Evolutionary conservation across 2,329 filamentous ascomycete genomes (phyloP).

Genomic region (Ilyonectria sp.): DNA sequence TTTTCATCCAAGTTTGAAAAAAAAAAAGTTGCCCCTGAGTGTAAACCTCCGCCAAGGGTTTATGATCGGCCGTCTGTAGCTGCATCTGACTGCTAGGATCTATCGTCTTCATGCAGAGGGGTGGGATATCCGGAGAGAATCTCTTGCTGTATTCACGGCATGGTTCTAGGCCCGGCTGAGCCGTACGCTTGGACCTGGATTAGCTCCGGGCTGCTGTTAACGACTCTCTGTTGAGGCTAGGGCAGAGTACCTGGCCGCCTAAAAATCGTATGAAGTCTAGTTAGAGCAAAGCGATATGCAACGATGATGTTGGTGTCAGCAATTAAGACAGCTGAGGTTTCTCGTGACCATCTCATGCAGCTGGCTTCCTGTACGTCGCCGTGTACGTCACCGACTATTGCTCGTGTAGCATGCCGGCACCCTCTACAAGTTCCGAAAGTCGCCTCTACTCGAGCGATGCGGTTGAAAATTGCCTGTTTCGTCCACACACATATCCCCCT

Average conservation of each 20-base stretch:
- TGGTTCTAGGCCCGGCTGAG: too few relatives aligned
- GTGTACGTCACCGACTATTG: conserved; percentile 1
- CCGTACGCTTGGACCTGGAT: too few relatives aligned
- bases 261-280: not conserved
- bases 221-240: not conserved
- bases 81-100: too few relatives aligned
- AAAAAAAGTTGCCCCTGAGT: too few relatives aligned
- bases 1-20: too few relatives aligned
- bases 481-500: conserved; percentile 14
- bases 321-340: conserved; percentile 7
- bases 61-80: too few relatives aligned
- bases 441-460: not conserved
- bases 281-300: conserved; percentile 8
- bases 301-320: not conserved
- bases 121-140: too few relatives aligned
- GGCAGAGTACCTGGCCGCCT: not conserved
- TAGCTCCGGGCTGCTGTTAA: not conserved
- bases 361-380: conserved; percentile 22
- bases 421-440: not conserved
- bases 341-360: conserved; percentile 30
- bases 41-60: too few relatives aligned
- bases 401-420: conserved; percentile 8
- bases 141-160: too few relatives aligned
- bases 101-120: too few relatives aligned
- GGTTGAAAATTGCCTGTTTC: conserved; percentile 13